Conservation (phyloP, 148 eudicot species). For the Chenopodium formosanum region DNA sequence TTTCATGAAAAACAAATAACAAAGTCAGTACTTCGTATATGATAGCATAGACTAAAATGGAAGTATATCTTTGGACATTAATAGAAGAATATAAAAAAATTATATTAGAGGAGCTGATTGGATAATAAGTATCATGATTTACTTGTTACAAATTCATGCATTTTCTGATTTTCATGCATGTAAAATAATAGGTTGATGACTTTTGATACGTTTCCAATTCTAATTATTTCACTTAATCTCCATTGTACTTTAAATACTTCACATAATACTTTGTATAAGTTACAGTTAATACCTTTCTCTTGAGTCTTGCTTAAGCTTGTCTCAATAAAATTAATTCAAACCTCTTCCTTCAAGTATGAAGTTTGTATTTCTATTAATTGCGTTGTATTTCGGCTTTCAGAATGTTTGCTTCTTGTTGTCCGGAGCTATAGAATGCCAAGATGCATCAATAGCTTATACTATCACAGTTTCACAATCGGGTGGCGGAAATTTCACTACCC, state of each 20-base stretch:
- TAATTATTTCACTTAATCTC: background rate
- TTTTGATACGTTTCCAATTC: background rate
- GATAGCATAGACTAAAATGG: too few species aligned
- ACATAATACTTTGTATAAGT: background rate
- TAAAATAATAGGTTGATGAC: too few species aligned
- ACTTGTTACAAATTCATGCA: too few species aligned
- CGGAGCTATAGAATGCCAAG: constrained; percentile 9
- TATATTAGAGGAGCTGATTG: too few species aligned
- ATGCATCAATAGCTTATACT: constrained; percentile 19
- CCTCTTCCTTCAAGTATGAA: background rate
- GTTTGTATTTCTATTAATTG: background rate
- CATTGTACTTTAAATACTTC: background rate
- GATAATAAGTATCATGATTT: too few species aligned
- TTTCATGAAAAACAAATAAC: background rate
- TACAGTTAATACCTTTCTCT: too few species aligned
- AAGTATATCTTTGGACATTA: too few species aligned
- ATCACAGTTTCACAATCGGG: constrained; percentile 24
- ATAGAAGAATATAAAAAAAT: too few species aligned
- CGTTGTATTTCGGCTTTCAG: background rate
- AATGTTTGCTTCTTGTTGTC: background rate
- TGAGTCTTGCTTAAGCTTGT: background rate
- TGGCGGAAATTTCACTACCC: constrained; percentile 10
- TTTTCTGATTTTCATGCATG: too few species aligned
- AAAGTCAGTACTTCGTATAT: too few species aligned
- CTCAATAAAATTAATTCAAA: background rate